A percentile compares a stretch with the other conserved stretches of the same genome.
Evolutionary conservation across 1,139 yeast species (phyloP).

Genomic region (Entelexis sorbosivorans): DNA sequence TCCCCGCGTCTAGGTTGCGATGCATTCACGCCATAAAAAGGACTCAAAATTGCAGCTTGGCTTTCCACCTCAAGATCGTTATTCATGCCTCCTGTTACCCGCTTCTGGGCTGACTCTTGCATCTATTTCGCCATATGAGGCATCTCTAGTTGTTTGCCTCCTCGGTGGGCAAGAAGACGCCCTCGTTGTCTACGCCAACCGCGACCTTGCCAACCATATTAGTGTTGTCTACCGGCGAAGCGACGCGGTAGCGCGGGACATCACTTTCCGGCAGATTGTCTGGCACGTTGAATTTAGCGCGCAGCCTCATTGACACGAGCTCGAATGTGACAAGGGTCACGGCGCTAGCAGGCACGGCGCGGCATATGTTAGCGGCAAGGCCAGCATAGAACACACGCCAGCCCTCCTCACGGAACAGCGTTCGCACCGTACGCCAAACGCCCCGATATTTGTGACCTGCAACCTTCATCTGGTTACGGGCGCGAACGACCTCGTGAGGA

Average conservation of each 20-base stretch:
- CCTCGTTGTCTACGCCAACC: background rate
- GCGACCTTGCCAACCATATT: background rate
- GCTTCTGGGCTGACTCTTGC: no score
- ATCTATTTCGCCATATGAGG: background rate
- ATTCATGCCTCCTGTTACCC: no score
- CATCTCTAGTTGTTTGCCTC: background rate
- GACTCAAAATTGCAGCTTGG: no score
- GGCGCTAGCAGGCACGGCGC: conserved; percentile 94
- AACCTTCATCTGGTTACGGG: conserved; percentile 64
- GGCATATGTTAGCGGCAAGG: conserved; percentile 65
- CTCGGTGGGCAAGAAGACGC: background rate
- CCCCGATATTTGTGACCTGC: conserved; percentile 29
- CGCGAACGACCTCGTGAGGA: conserved; percentile 91
- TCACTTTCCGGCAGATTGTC: background rate
- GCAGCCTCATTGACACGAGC: conserved; percentile 42
- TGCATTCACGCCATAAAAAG: no score
- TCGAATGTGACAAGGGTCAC: conserved; percentile 92
- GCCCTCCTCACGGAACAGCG: conserved; percentile 63
- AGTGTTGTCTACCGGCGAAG: background rate
- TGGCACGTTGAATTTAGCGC: background rate
- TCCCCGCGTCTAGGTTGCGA: no score
- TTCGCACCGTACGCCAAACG: conserved; percentile 38
- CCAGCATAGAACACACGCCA: conserved; percentile 81
- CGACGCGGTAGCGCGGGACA: conserved; percentile 2
- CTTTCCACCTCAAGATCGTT: no score